phyloP scores from a whole-genome alignment of 345 rosid species.

The Citrus trifoliata region DNA sequence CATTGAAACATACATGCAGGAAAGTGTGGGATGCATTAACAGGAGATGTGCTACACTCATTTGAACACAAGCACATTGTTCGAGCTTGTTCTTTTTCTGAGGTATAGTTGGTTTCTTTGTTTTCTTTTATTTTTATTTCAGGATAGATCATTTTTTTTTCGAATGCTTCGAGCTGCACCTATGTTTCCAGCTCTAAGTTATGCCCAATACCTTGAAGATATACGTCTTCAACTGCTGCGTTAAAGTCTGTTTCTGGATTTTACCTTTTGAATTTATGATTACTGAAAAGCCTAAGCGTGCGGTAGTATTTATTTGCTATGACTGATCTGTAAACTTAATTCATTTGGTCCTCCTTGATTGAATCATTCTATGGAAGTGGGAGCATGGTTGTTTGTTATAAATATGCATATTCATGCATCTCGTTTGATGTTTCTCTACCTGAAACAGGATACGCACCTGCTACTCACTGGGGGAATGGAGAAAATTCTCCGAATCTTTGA shows the following conservation, averaged over 20 bases:
- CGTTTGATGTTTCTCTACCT: not conserved
- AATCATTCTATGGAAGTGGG: not conserved
- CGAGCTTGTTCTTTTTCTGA: conserved; percentile 46
- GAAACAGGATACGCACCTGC: conserved; percentile 36
- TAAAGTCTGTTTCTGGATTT: not conserved
- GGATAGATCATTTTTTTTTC: not conserved
- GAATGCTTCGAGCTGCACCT: not conserved
- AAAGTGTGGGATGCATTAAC: conserved; percentile 47
- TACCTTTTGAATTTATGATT: not conserved
- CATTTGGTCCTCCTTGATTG: not conserved
- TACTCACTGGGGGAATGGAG: conserved; percentile 46
- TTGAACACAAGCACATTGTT: conserved; percentile 47
- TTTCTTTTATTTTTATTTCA: not conserved
- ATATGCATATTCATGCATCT: not conserved
- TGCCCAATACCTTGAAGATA: not conserved
- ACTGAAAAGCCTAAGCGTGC: not conserved
- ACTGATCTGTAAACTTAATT: not conserved
- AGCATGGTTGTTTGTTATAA: not conserved
- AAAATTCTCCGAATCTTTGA: conserved; percentile 39
- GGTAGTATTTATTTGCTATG: no score
- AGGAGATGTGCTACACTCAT: conserved; percentile 39
- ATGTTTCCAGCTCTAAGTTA: not conserved
- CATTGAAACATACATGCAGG: conserved; percentile 17
- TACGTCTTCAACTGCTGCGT: not conserved
- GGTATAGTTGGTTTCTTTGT: conserved; percentile 14